Base-by-base conservation (phyloP, 768 basidiomycete species). In the Cystobasidium ongulense region DNA sequence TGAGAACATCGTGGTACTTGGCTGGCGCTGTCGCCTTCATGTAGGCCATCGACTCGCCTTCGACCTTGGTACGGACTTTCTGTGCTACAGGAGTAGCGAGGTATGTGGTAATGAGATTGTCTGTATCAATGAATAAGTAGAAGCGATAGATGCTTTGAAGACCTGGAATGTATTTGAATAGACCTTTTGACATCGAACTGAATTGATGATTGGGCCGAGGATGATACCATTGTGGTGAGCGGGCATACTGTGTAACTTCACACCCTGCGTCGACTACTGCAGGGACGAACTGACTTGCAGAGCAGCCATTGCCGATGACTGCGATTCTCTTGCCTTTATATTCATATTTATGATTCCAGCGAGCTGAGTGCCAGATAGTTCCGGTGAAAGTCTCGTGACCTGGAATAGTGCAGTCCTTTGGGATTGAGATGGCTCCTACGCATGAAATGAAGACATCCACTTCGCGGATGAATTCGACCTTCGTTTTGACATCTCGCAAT, bases 1-100 rank as follows among this genome's bases (percentile, higher is more conserved):
- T 84, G 61, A 89, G 79, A 52, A 82, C 78, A 25, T 82, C 79
- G 39, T 82, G 79, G 74, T 86, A 83, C 70, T 85, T 82, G 75
- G 84, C 83, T 0, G 87, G 88, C 0, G 84, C 85, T 54, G 73
- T 84, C 11, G 76, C 76, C 33, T 73, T 74, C 70, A 72, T 72
- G 15, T 59, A 57, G 8, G 43, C 70, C 25, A 72, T n/a, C 33
- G 54, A 61, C 29, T 59, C 54, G 27, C 35, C 25, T 59, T 59
- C 57, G 46, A 59, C 57, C 33, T 43, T 72, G 8, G 63, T 27
- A 23, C 63, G 63, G 7, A 64, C 63, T 38, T 39, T 46, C 33
- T 35, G 33, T 5, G 63, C 63, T 15, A 39, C 17, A 1, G 63
- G 63, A 1, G 36, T 64, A 35, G 63, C 63, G 15, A 64, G 35